Evolutionary conservation across 257 asterid genomes (phyloP).

Genomic region (Scutellaria galericulata): DNA sequence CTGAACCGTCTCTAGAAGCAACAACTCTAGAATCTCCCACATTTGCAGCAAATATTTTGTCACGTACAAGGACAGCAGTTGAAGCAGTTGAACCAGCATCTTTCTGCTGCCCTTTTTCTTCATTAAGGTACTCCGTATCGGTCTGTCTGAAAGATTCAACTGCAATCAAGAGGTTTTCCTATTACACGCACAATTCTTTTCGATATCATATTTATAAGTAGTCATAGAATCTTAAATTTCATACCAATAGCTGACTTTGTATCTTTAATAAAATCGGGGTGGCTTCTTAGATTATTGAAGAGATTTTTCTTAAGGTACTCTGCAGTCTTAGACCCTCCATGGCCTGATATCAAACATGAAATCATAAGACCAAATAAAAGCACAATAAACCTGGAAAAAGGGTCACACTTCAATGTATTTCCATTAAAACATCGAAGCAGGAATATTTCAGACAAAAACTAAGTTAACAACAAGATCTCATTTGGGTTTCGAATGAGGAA

Average conservation of each 20-base stretch:
- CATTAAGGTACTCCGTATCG: conserved; percentile 66
- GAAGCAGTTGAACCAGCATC: conserved; percentile 92
- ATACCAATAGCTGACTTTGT: conserved; percentile 80
- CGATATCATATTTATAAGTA: conserved; percentile 3
- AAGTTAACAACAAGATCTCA: neutral
- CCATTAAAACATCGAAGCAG: neutral
- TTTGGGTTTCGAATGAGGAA: neutral
- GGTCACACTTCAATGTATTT: neutral
- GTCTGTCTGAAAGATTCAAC: conserved; percentile 73
- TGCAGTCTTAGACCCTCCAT: conserved; percentile 83
- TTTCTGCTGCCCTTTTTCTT: conserved; percentile 68
- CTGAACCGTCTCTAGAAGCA: conserved; percentile 79
- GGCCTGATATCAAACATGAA: conserved; percentile 52
- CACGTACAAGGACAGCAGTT: conserved; percentile 73
- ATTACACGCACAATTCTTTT: conserved; percentile 30
- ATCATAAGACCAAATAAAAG: neutral
- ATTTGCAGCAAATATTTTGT: conserved; percentile 70
- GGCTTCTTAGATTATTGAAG: conserved; percentile 67
- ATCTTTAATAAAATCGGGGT: conserved; percentile 67
- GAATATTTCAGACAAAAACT: neutral
- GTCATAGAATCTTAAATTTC: conserved; percentile 24
- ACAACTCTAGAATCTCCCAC: conserved; percentile 90
- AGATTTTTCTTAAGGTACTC: conserved; percentile 78
- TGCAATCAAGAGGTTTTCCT: conserved; percentile 45
- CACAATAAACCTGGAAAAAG: neutral